These are phyloP conservation scores for Tricholomella constricta DNA, from an alignment of 768 basidiomycete genomes.

Conservation along the genomic window DNA sequence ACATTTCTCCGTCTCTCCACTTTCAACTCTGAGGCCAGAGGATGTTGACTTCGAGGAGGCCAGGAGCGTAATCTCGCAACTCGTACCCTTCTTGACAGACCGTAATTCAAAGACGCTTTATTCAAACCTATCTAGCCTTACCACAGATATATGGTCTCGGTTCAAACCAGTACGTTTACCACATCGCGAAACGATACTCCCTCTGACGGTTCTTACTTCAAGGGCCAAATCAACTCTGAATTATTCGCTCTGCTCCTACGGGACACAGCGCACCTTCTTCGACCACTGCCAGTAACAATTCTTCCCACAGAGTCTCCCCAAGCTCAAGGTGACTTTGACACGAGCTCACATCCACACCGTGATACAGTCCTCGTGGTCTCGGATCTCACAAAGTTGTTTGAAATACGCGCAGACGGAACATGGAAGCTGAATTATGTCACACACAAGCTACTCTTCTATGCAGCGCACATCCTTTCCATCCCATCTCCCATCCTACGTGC, in stretches of 20 bases:
- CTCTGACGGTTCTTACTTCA: neutral
- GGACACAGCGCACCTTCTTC: slow-evolving; percentile 57
- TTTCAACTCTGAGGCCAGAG: slow-evolving; percentile 44
- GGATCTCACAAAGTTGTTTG: slow-evolving; percentile 51
- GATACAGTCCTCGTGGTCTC: slow-evolving; percentile 52
- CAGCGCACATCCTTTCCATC: slow-evolving; percentile 57
- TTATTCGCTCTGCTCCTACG: slow-evolving; percentile 55
- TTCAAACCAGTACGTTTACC: slow-evolving; percentile 46
- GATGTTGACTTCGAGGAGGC: slow-evolving; percentile 50
- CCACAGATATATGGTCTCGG: slow-evolving; percentile 70
- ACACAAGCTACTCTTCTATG: slow-evolving; percentile 72
- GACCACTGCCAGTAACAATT: slow-evolving; percentile 42
- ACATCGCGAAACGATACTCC: neutral
- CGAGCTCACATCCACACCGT: slow-evolving; percentile 39
- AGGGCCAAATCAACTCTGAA: slow-evolving; percentile 40
- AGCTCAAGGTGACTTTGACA: slow-evolving; percentile 23
- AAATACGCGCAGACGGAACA: neutral
- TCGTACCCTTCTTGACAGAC: slow-evolving; percentile 68
- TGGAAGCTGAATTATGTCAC: slow-evolving; percentile 39
- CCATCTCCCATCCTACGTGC: slow-evolving; percentile 42
- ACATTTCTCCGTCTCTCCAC: slow-evolving; percentile 57
- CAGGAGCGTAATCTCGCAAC: slow-evolving; percentile 45
- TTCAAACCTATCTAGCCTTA: slow-evolving; percentile 47
- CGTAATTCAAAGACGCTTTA: slow-evolving; percentile 58
- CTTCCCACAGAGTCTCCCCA: slow-evolving; percentile 14